Evolutionary conservation across 768 basidiomycete genomes (phyloP).

Genomic region (Artomyces pyxidatus): DNA sequence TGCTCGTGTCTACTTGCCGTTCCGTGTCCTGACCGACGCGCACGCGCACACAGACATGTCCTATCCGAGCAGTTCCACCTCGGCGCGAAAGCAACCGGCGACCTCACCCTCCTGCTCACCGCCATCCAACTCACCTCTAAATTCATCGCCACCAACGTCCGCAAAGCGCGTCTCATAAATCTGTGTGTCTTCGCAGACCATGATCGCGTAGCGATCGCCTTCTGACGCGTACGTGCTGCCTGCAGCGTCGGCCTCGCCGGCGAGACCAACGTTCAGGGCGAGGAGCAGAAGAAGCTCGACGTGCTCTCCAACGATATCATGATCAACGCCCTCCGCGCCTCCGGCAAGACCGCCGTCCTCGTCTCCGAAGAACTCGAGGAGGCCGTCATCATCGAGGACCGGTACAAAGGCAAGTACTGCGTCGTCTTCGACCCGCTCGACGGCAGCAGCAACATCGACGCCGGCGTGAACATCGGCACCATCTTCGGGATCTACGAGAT

Average conservation of each 20-base stretch:
- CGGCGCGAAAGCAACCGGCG: slow-evolving; percentile 80
- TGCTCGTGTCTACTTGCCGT: slow-evolving; percentile 4
- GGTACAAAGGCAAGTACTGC: slow-evolving; percentile 81
- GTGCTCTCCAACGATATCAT: slow-evolving; percentile 99
- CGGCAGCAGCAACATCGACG: slow-evolving; percentile 95
- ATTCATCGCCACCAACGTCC: slow-evolving; percentile 97
- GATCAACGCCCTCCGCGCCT: slow-evolving; percentile 92
- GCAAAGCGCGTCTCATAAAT: slow-evolving; percentile 95
- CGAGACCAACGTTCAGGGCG: slow-evolving; percentile 93
- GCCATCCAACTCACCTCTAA: slow-evolving; percentile 95
- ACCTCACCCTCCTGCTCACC: slow-evolving; percentile 87
- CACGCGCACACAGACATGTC: slow-evolving; percentile 58
- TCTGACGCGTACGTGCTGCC: not conserved
- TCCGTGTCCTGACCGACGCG: not conserved
- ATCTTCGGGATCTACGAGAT: slow-evolving; percentile 96
- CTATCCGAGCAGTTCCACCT: slow-evolving; percentile 77
- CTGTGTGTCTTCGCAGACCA: slow-evolving; percentile 47
- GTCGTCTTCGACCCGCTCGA: slow-evolving; percentile 98
- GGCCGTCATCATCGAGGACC: slow-evolving; percentile 82
- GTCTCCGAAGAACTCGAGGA: slow-evolving; percentile 95
- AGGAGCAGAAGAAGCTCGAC: slow-evolving; percentile 99
- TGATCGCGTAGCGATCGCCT: slow-evolving; percentile 2
- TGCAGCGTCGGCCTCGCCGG: slow-evolving; percentile 94
- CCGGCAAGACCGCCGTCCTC: slow-evolving; percentile 94
- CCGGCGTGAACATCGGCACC: slow-evolving; percentile 95